Evolutionary conservation across 306 rosid species (phyloP).

Genomic region (Macrotyloma uniflorum): DNA sequence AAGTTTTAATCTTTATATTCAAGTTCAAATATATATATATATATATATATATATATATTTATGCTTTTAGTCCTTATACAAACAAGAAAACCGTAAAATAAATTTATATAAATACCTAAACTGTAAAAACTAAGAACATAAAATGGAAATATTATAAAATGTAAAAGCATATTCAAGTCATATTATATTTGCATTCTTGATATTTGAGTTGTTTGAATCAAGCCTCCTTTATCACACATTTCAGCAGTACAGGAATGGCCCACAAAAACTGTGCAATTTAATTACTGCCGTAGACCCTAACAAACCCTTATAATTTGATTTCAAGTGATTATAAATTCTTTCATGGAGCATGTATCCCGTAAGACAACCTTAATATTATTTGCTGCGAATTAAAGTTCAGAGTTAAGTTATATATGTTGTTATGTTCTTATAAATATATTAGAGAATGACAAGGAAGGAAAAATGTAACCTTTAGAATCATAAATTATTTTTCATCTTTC

Average conservation of each 20-base stretch:
- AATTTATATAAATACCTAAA: no score
- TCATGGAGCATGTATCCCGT: conserved; percentile 38
- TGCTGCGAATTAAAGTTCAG: neutral
- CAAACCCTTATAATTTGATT: conserved; percentile 3
- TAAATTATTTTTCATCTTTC: neutral
- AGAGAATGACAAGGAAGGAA: neutral
- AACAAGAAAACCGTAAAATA: neutral
- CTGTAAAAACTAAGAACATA: no score
- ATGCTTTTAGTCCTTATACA: no score
- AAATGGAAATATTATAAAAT: no score
- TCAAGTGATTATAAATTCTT: neutral
- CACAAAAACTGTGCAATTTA: conserved; percentile 36
- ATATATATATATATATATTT: no score
- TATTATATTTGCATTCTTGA: neutral
- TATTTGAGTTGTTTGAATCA: conserved; percentile 39
- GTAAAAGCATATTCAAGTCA: neutral
- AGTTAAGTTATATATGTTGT: neutral
- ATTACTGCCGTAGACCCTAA: neutral
- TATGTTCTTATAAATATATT: neutral
- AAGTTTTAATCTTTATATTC: no score
- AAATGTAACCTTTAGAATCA: neutral
- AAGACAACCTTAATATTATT: conserved; percentile 12
- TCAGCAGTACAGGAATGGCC: conserved; percentile 45
- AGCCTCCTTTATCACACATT: conserved; percentile 35
- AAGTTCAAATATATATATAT: no score